A percentile compares a stretch with the other conserved stretches of the same genome.
phyloP scores from a whole-genome alignment of 176 grass and related monocot species.

The Typha latifolia region DNA sequence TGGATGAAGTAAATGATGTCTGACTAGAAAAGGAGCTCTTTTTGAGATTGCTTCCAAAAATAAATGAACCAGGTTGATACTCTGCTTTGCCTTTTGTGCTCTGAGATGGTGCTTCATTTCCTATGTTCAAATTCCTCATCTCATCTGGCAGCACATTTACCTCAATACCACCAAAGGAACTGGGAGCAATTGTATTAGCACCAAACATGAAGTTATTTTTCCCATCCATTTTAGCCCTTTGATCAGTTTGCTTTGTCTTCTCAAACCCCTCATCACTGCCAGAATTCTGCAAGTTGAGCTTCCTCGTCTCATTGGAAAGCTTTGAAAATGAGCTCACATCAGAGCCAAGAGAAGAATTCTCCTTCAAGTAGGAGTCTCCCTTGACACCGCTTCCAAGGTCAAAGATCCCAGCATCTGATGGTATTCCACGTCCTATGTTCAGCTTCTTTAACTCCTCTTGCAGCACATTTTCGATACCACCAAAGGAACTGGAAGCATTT shows the following conservation, averaged over 20 bases:
- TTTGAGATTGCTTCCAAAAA: slow-evolving; percentile 43
- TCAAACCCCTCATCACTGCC: slow-evolving; percentile 6
- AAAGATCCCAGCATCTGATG: slow-evolving; percentile 30
- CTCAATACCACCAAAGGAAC: slow-evolving; percentile 12
- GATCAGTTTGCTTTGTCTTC: slow-evolving; percentile 5
- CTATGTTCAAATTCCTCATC: slow-evolving; percentile 49
- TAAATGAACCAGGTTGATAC: slow-evolving; percentile 21
- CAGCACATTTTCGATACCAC: slow-evolving; percentile 20
- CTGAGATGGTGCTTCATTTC: slow-evolving; percentile 21
- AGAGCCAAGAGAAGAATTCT: slow-evolving; percentile 23
- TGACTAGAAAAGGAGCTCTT: slow-evolving; percentile 34
- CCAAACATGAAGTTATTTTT: slow-evolving; percentile 12
- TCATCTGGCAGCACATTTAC: slow-evolving; percentile 35
- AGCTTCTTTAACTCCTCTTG: slow-evolving; percentile 48
- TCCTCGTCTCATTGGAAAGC: slow-evolving; percentile 42
- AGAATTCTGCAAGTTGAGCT: slow-evolving; percentile 35
- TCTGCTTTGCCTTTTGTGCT: slow-evolving; percentile 29
- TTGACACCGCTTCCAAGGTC: slow-evolving; percentile 39
- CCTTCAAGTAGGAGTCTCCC: slow-evolving; percentile 20
- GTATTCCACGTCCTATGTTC: slow-evolving; percentile 27
- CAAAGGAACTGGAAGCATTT: slow-evolving; percentile 15
- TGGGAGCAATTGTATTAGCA: slow-evolving; percentile 19
- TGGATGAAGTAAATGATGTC: slow-evolving; percentile 15
- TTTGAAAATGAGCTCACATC: slow-evolving; percentile 21
- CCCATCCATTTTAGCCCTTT: slow-evolving; percentile 3